These are phyloP conservation scores for Penicillium olsonii DNA, from an alignment of 2,329 filamentous ascomycete genomes.

Conservation along the genomic window DNA sequence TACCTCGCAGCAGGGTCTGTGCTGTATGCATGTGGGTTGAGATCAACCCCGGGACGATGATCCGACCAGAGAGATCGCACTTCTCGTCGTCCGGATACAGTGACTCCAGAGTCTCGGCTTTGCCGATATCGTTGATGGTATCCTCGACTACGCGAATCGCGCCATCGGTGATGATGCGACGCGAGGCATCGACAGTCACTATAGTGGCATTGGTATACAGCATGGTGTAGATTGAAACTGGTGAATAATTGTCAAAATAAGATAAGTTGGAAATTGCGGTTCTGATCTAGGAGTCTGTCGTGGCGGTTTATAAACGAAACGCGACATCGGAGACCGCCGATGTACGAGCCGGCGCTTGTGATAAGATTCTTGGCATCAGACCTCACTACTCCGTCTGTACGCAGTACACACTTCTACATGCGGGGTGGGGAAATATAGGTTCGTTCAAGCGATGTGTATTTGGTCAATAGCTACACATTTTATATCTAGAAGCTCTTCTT, in stretches of 20 bases:
- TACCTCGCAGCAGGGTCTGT: constrained; percentile 50
- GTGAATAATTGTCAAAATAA: too few relatives aligned
- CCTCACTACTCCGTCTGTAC: too few relatives aligned
- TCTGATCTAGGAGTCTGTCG: neutral
- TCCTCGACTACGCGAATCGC: constrained; percentile 45
- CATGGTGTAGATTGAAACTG: constrained; percentile 23
- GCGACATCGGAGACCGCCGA: constrained; percentile 1
- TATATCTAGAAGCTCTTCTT: constrained; percentile 23
- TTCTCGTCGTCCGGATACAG: constrained; percentile 34
- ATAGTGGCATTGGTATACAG: constrained; percentile 55
- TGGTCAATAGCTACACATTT: too few relatives aligned
- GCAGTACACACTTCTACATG: neutral
- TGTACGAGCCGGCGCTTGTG: neutral
- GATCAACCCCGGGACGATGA: constrained; percentile 53
- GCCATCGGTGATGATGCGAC: constrained; percentile 51
- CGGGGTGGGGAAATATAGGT: neutral
- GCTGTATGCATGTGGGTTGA: constrained; percentile 55
- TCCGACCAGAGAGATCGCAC: constrained; percentile 41
- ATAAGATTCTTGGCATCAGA: neutral
- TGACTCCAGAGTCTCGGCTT: constrained; percentile 35
- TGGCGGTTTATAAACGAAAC: neutral
- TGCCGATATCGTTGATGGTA: constrained; percentile 49
- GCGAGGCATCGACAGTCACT: constrained; percentile 51
- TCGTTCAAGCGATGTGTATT: too few relatives aligned
- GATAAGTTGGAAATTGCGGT: too few relatives aligned